Evolutionary conservation across 2,329 filamentous ascomycete genomes (phyloP), one percentile per base, ranked within the genome.

Genomic region (Grosmannia clavigera): DNA sequence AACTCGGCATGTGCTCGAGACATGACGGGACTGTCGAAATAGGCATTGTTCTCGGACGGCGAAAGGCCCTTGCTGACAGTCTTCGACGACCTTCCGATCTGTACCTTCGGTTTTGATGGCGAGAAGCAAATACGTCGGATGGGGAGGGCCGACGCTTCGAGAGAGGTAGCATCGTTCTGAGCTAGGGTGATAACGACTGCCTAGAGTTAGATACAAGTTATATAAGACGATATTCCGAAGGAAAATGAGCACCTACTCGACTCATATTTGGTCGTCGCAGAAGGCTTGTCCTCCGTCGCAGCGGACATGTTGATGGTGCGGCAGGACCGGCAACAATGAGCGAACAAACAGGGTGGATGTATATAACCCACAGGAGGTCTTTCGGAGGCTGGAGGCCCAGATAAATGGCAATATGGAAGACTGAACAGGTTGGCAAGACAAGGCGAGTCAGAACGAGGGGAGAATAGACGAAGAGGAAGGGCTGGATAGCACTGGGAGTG

Each of bases 21-120:
- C 76, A 90, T 86, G 43, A 90, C 86, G 0, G 86, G 82, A 60
- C 82, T 86, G 64, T 88, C 81, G 61, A 89, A 86, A 77, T 78
- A 88, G 19, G 77, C 82, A 69, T 90, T 90, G 46, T 65, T 66
- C 0, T 48, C 2, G 4, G 65, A 65, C 4, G 73, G 67, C 3
- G 73, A 57, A 48, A 76, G 73, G 11, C 75, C 75, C 56, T 80
- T 80, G 50, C 67, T 68, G 0, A 69, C 55, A 27, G 72, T 74
- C 65, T 78, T 79, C 16, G 76, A 79, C 0, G 77, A 71, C 63
- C 78, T 71, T 5, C 78, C 77, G 61, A 80, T 70, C 19, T 62
- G 63, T 19, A 75, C 22, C 4, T 55, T 61, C 1, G 67, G 64
- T 5, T 63, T 60, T 3, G 65, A 46, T 2, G 38, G 55, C 4